Conservation (phyloP, 495 filamentous ascomycete species). For the Penicillium salamii region DNA sequence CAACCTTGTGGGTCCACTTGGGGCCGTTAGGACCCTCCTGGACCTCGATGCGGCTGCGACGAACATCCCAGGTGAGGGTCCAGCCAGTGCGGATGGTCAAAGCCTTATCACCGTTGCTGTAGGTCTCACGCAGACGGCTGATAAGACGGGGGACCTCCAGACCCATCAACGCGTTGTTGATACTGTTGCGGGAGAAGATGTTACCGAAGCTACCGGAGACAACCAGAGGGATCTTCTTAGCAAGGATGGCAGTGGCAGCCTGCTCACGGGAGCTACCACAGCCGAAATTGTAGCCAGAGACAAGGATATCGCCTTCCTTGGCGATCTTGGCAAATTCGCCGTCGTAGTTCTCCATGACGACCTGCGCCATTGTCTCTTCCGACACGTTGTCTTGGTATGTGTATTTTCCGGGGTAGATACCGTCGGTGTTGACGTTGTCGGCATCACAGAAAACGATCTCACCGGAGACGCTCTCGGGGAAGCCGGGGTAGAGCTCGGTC, state of each 20-base stretch:
- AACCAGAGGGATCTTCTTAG: slow-evolving; percentile 80
- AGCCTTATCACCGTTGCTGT: slow-evolving; percentile 45
- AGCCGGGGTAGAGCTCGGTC: slow-evolving; percentile 50
- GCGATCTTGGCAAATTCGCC: slow-evolving; percentile 58
- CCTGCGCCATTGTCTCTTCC: slow-evolving; percentile 73
- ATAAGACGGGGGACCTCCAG: slow-evolving; percentile 78
- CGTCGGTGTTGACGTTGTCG: slow-evolving; percentile 52
- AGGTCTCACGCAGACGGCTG: slow-evolving; percentile 63
- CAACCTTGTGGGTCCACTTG: slow-evolving; percentile 77
- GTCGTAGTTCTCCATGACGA: slow-evolving; percentile 95
- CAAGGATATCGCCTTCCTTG: slow-evolving; percentile 70
- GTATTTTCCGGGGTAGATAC: slow-evolving; percentile 87
- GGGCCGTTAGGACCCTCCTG: slow-evolving; percentile 61
- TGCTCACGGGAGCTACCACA: slow-evolving; percentile 82
- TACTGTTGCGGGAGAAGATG: slow-evolving; percentile 27
- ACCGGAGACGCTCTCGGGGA: slow-evolving; percentile 49
- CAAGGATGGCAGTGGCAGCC: slow-evolving; percentile 84
- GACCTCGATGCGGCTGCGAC: slow-evolving; percentile 63
- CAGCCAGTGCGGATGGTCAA: slow-evolving; percentile 84
- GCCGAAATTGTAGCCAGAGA: slow-evolving; percentile 88
- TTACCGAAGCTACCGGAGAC: slow-evolving; percentile 61
- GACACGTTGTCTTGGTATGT: slow-evolving; percentile 87
- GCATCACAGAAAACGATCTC: slow-evolving; percentile 55
- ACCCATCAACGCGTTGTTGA: slow-evolving; percentile 89
- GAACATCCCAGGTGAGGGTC: slow-evolving; percentile 83